Evolutionary conservation across 306 rosid species (phyloP).

Genomic region (Comarum palustre): DNA sequence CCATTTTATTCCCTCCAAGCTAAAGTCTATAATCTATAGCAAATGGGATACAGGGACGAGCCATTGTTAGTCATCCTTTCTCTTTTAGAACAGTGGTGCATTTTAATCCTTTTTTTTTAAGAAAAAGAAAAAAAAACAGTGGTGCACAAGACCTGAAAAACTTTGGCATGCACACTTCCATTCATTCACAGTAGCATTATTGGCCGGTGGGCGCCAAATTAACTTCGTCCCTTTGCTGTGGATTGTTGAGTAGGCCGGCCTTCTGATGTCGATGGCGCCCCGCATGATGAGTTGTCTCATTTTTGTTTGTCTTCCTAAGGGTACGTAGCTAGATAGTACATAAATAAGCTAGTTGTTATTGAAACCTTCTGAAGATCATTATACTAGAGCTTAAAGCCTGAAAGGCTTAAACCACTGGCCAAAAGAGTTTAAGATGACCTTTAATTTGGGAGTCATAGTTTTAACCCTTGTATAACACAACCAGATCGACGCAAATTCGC

Average conservation of each 20-base stretch:
- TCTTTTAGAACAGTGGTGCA: not conserved
- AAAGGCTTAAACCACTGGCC: not conserved
- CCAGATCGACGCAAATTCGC: not conserved
- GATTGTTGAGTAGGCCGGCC: not conserved
- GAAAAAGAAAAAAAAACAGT: too few relatives aligned
- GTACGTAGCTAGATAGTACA: too few relatives aligned
- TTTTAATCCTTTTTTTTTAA: too few relatives aligned
- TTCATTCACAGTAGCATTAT: not conserved
- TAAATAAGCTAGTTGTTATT: not conserved
- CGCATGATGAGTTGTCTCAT: too few relatives aligned
- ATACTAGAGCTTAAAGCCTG: not conserved
- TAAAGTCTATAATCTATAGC: not conserved
- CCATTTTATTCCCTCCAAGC: not conserved
- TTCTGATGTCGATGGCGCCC: not conserved
- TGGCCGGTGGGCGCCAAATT: constrained; percentile 24
- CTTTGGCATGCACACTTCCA: not conserved
- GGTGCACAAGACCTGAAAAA: not conserved
- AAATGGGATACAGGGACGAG: not conserved
- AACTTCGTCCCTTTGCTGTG: constrained; percentile 15
- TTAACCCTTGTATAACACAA: not conserved
- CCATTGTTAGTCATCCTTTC: not conserved
- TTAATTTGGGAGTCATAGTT: not conserved
- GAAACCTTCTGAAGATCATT: not conserved
- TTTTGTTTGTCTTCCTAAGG: not conserved
- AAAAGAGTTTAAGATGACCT: not conserved